These are phyloP conservation scores for Globisporangium nodosum DNA, from an alignment of 352 stramenopile genomes.

Conservation along the genomic window DNA sequence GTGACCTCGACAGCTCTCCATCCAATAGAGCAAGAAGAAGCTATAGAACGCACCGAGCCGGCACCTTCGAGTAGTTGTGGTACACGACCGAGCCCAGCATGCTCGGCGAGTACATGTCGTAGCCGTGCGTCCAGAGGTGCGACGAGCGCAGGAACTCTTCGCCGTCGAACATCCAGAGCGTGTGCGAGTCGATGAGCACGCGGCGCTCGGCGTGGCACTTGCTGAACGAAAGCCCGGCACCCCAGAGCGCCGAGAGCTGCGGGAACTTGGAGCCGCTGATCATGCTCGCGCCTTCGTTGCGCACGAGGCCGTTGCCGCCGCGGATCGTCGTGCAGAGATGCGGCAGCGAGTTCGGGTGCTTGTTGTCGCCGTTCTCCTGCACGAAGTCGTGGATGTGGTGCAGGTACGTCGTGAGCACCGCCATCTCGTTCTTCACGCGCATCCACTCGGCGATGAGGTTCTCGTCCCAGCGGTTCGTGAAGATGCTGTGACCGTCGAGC, in stretches of 20 bases:
- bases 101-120: constrained; percentile 69
- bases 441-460: constrained; percentile 71
- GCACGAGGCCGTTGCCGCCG: constrained; percentile 58
- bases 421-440: constrained; percentile 78
- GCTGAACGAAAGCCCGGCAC: constrained; percentile 73
- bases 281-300: constrained; percentile 77
- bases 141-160: constrained; percentile 65
- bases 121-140: constrained; percentile 57
- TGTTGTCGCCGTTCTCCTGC: constrained; percentile 75
- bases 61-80: constrained; percentile 74
- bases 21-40: too few relatives aligned
- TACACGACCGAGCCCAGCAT: constrained; percentile 54
- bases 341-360: constrained; percentile 42
- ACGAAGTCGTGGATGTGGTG: constrained; percentile 83
- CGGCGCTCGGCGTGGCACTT: constrained; percentile 81
- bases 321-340: constrained; percentile 75
- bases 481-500: constrained; percentile 81
- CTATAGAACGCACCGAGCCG: constrained; percentile 22
- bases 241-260: constrained; percentile 69
- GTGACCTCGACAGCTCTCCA: too few relatives aligned
- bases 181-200: constrained; percentile 72
- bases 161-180: constrained; percentile 73
- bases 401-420: constrained; percentile 73
- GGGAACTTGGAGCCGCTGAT: constrained; percentile 68
- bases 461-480: constrained; percentile 81